Evolutionary conservation across 1,284 basidiomycete species (phyloP).

Genomic region (Apiotrichum veenhuisii): DNA sequence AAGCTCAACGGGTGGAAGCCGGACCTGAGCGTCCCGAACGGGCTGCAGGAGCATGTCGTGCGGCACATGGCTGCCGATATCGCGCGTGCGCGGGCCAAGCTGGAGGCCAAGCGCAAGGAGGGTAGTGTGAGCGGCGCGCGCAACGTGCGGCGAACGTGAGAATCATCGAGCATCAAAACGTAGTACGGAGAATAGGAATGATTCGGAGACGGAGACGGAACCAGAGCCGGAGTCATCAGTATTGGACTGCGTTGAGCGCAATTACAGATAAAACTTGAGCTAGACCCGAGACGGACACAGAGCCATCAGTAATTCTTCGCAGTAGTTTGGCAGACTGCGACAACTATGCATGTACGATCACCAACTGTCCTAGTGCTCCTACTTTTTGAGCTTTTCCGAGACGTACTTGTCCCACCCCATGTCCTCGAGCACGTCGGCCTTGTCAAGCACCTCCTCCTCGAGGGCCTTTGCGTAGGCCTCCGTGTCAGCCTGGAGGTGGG

Average conservation of each 20-base stretch:
- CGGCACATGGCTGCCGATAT: neutral
- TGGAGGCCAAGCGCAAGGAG: neutral
- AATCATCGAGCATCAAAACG: no score
- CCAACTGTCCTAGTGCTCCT: constrained; percentile 6
- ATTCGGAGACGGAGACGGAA: no score
- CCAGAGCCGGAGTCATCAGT: no score
- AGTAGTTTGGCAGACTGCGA: neutral
- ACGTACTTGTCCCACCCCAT: constrained; percentile 84
- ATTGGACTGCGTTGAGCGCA: no score
- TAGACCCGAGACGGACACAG: no score
- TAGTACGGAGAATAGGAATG: no score
- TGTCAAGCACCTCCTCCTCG: constrained; percentile 77
- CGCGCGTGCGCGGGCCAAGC: neutral
- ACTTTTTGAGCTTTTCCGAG: constrained; percentile 50
- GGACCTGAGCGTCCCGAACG: no score
- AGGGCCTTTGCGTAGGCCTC: constrained; percentile 69
- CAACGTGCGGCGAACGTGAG: no score
- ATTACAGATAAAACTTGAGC: no score
- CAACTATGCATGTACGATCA: neutral
- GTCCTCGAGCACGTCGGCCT: constrained; percentile 71
- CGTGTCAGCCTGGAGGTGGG: constrained; percentile 64
- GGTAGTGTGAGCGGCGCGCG: no score
- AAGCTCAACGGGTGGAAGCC: no score
- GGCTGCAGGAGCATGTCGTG: neutral
- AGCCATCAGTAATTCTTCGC: no score